Evolutionary conservation across 495 filamentous ascomycete species (phyloP), one percentile per base, ranked within the genome.

Genomic region (Lophiostoma macrostomum): DNA sequence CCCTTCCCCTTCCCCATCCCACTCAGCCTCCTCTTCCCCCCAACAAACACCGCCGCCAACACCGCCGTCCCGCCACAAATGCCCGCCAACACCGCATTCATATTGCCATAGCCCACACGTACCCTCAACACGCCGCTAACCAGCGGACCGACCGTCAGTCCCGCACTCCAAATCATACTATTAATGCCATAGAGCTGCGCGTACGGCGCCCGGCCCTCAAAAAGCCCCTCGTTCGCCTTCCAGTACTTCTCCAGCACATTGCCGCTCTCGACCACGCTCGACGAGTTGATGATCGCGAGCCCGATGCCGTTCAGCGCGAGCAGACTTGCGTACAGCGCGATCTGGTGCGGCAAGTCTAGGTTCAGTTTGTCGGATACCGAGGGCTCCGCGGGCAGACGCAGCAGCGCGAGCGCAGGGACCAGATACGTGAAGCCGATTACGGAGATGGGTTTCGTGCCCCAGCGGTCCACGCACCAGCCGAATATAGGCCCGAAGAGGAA

Each of bases 181-280:
- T 79, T 77, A 40, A 79, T 60, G n/a, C 76, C 78, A 60, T 79
- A 81, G 0, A 82, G 64, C 56, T 81, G 76, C 20, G 76, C 79
- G 56, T 80, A 81, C 8, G 79, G 79, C 1, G 77, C 77, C 18
- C 73, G 65, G 1, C 63, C 63, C 10, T 71, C 71, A 39, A 76
- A 76, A 27, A 71, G 67, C 0, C 66, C 68, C 4, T 69, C 68
- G 40, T 80, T 74, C 11, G 49, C 53, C 28, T 62, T 55, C 44
- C 71, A 64, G 49, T 70, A 74, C 53, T 67, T 65, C 45, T 74
- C 56, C 20, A 70, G 45, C 8, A 71, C 64, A 16, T 64, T 49
- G 0, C 73, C 61, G 5, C 61, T 43, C 46, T 71, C 69, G 1
- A 69, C 67, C 10, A 72, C 60, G 3, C 40, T 43, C 12, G 74